These are phyloP conservation scores for Neurospora sp. DNA, from an alignment of 495 filamentous ascomycete genomes.

Conservation along the genomic window DNA sequence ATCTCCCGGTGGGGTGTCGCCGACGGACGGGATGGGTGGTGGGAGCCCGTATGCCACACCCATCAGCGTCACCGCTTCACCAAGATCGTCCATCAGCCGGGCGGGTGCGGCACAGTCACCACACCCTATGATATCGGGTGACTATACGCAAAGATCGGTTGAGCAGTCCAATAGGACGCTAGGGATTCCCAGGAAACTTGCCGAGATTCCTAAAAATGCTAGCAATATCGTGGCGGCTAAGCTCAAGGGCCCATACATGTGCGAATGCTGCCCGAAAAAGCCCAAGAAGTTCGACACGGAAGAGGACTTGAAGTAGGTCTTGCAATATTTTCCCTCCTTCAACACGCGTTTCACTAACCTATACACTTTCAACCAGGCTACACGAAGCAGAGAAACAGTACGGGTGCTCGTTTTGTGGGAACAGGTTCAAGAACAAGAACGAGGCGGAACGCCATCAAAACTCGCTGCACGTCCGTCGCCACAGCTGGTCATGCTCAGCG, in stretches of 20 bases:
- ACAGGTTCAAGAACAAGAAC: slow-evolving; percentile 99
- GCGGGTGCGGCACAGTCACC: slow-evolving; percentile 16
- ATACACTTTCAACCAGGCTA: slow-evolving; percentile 23
- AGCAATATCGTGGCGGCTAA: slow-evolving; percentile 27
- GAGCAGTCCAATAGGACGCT: slow-evolving; percentile 22
- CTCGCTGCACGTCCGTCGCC: slow-evolving; percentile 85
- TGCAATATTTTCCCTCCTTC: not conserved
- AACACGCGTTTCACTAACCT: slow-evolving; percentile 3
- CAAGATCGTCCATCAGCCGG: slow-evolving; percentile 40
- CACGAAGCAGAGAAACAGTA: slow-evolving; percentile 97
- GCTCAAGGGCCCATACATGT: slow-evolving; percentile 57
- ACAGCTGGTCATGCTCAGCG: slow-evolving; percentile 95
- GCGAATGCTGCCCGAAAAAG: slow-evolving; percentile 97
- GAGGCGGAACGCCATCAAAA: slow-evolving; percentile 98
- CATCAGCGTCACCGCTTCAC: slow-evolving; percentile 51
- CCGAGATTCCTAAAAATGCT: slow-evolving; percentile 32
- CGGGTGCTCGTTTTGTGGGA: slow-evolving; percentile 80
- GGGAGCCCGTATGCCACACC: slow-evolving; percentile 50
- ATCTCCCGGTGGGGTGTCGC: slow-evolving; percentile 52
- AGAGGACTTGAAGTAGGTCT: slow-evolving; percentile 73
- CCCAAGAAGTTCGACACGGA: slow-evolving; percentile 91
- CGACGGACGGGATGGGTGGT: slow-evolving; percentile 34
- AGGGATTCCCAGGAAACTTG: slow-evolving; percentile 37
- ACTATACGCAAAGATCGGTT: slow-evolving; percentile 18
- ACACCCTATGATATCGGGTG: slow-evolving; percentile 37